These are phyloP conservation scores for Polyporus tsugae DNA, from an alignment of 1,284 basidiomycete genomes.

Conservation along the genomic window DNA sequence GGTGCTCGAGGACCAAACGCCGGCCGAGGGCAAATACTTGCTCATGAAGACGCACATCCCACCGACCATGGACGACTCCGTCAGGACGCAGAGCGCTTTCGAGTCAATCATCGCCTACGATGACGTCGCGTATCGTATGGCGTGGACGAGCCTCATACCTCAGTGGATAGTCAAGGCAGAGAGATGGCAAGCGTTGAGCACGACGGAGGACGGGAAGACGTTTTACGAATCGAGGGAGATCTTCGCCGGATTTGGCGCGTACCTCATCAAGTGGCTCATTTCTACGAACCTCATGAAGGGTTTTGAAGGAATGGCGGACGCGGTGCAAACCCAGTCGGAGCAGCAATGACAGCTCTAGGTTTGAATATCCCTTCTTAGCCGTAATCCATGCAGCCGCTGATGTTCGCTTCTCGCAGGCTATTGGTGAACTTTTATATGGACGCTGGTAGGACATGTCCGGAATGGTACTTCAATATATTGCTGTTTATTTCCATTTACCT, in stretches of 20 bases:
- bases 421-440: neutral
- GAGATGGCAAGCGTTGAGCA: conserved; percentile 71
- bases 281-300: conserved; percentile 52
- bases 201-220: conserved; percentile 59
- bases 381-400: neutral
- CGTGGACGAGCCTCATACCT: conserved; percentile 59
- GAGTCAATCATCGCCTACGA: conserved; percentile 53
- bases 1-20: conserved; percentile 57
- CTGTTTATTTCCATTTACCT: neutral
- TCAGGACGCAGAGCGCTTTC: conserved; percentile 38
- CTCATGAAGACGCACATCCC: conserved; percentile 65
- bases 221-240: conserved; percentile 73
- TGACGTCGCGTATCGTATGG: conserved; percentile 56
- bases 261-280: conserved; percentile 59
- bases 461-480: neutral
- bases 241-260: conserved; percentile 64
- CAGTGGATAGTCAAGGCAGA: conserved; percentile 59
- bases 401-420: neutral
- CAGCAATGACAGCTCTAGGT: neutral
- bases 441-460: neutral
- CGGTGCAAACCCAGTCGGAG: conserved; percentile 64
- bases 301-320: conserved; percentile 64
- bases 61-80: conserved; percentile 55
- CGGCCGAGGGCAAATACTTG: conserved; percentile 54
- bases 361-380: neutral